These are phyloP conservation scores for Wickerhamomyces chaumierensis DNA, from an alignment of 805 yeast genomes.

Conservation along the genomic window DNA sequence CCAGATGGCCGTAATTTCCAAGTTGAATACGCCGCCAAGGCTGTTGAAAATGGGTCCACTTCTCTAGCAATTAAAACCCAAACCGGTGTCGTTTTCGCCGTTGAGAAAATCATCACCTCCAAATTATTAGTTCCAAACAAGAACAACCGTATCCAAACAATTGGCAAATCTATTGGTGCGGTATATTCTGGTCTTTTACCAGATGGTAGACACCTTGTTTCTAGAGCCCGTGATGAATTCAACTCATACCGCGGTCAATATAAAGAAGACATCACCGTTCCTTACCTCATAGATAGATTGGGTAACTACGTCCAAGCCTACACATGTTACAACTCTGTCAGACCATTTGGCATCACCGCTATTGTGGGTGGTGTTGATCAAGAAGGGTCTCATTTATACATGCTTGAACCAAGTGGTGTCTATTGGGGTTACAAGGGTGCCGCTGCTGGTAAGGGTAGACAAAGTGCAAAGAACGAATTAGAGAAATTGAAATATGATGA, in stretches of 20 bases:
- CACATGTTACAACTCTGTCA: constrained; percentile 90
- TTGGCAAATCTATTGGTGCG: constrained; percentile 89
- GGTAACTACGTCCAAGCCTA: constrained; percentile 91
- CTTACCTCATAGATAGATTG: constrained; percentile 75
- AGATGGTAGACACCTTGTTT: constrained; percentile 90
- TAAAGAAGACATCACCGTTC: constrained; percentile 66
- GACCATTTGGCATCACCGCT: constrained; percentile 93
- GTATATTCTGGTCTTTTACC: constrained; percentile 93
- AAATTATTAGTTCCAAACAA: constrained; percentile 82
- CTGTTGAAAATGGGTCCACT: constrained; percentile 96
- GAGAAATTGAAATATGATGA: constrained; percentile 72
- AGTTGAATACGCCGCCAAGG: constrained; percentile 95
- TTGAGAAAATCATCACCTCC: constrained; percentile 84
- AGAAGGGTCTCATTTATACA: constrained; percentile 83
- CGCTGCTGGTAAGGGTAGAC: constrained; percentile 98
- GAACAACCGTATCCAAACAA: constrained; percentile 83
- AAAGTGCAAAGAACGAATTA: constrained; percentile 91
- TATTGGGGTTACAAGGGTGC: constrained; percentile 98
- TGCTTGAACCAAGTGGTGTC: constrained; percentile 96
- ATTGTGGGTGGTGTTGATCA: constrained; percentile 91
- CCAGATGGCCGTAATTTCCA: constrained; percentile 90
- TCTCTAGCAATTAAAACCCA: constrained; percentile 84
- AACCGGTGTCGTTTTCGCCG: constrained; percentile 95
- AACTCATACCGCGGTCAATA: constrained; percentile 64
- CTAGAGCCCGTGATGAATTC: constrained; percentile 88